Evolutionary conservation across 208 protist genomes (phyloP).

Genomic region (Jaenimonas drosophilae): DNA sequence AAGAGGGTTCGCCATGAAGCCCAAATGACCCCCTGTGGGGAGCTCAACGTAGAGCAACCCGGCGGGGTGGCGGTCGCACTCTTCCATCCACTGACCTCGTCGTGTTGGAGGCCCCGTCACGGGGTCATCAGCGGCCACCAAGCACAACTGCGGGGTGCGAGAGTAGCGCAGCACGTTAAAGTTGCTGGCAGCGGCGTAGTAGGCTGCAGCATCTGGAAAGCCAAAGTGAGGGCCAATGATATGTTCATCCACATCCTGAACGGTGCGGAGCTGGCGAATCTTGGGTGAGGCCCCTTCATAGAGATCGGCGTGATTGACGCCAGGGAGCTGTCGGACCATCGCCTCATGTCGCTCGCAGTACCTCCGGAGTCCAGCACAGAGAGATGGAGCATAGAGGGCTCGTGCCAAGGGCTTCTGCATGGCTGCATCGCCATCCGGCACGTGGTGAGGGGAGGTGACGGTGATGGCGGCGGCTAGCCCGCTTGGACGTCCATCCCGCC

Average conservation of each 20-base stretch:
- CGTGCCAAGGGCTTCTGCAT: conserved; percentile 9
- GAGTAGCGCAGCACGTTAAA: conserved; percentile 21
- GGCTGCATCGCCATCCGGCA: conserved; percentile 5
- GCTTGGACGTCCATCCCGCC: conserved; percentile 6
- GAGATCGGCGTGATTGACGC: conserved; percentile 9
- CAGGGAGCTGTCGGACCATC: conserved; percentile 9
- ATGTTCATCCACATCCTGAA: conserved; percentile 13
- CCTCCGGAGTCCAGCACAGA: conserved; percentile 6
- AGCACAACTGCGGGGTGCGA: conserved; percentile 25
- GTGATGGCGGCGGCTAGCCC: conserved; percentile 24
- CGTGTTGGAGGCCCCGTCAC: conserved; percentile 21
- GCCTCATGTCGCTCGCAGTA: conserved; percentile 14
- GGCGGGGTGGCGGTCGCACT: conserved; percentile 7
- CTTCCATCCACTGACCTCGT: conserved; percentile 17
- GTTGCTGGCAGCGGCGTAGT: conserved; percentile 24
- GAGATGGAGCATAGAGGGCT: conserved; percentile 6
- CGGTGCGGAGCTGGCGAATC: conserved; percentile 1
- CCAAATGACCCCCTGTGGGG: conserved; percentile 46
- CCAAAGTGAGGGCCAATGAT: conserved; percentile 29
- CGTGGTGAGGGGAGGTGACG: conserved; percentile 35
- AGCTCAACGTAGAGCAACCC: conserved; percentile 36
- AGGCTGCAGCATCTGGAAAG: conserved; percentile 13
- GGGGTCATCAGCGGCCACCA: conserved; percentile 34
- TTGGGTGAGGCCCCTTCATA: conserved; percentile 4
- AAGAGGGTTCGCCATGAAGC: conserved; percentile 30